Evolutionary conservation across 441 rosid genomes (phyloP).

Genomic region (Arabidopsis lyrata): DNA sequence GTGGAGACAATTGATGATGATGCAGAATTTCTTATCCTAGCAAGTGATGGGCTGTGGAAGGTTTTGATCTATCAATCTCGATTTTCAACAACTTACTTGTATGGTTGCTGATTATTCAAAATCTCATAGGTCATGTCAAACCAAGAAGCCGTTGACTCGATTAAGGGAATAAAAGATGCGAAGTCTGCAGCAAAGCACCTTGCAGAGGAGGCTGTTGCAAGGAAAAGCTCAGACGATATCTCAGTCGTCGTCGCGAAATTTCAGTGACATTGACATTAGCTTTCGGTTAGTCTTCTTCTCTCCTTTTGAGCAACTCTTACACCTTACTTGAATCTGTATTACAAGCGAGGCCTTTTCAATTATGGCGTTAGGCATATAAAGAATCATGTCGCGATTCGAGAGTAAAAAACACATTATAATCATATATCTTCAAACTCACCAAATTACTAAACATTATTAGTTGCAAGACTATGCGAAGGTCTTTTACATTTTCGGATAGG

Average conservation of each 20-base stretch:
- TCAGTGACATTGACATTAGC: constrained; percentile 48
- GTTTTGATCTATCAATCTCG: constrained; percentile 43
- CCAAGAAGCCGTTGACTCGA: constrained; percentile 79
- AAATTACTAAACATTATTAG: constrained; percentile 26
- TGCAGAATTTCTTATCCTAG: constrained; percentile 72
- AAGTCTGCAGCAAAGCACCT: constrained; percentile 81
- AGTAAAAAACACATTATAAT: constrained; percentile 2
- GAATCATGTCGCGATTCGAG: neutral
- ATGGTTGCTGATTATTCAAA: constrained; percentile 16
- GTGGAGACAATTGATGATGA: constrained; percentile 62
- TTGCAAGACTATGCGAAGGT: constrained; percentile 9
- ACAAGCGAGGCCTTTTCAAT: neutral
- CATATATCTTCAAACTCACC: constrained; percentile 18
- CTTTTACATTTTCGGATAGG: constrained; percentile 22
- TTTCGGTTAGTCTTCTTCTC: constrained; percentile 32
- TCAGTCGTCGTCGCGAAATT: constrained; percentile 83
- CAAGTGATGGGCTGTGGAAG: constrained; percentile 97
- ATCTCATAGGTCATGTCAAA: constrained; percentile 79
- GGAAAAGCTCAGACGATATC: constrained; percentile 83
- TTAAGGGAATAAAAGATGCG: constrained; percentile 75
- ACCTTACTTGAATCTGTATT: constrained; percentile 20
- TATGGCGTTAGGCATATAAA: neutral
- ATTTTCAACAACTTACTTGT: constrained; percentile 12
- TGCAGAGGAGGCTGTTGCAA: constrained; percentile 75
- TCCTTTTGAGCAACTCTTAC: neutral